Percentiles rank a stretch among this genome's conserved stretches.
phyloP scores from a whole-genome alignment of 352 stramenopile species.

The Aphanomyces euteiches region DNA sequence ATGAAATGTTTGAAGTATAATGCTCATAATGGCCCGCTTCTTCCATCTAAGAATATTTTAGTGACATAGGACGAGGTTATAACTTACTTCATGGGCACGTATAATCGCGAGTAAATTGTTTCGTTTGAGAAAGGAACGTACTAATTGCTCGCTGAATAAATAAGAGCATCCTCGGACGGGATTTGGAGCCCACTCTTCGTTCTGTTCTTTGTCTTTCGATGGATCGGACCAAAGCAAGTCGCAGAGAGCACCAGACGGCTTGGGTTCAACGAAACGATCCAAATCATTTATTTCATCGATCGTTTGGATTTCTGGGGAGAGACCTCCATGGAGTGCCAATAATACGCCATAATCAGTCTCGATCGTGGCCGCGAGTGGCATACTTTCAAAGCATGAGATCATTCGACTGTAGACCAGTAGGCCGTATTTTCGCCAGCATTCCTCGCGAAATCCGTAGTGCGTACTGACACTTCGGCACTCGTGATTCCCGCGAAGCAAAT shows the following conservation, averaged over 20 bases:
- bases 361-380: slow-evolving; percentile 64
- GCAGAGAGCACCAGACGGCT: slow-evolving; percentile 91
- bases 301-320: slow-evolving; percentile 64
- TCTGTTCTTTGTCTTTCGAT: slow-evolving; percentile 74
- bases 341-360: slow-evolving; percentile 60
- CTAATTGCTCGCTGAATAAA: slow-evolving; percentile 69
- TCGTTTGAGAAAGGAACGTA: slow-evolving; percentile 55
- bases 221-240: slow-evolving; percentile 99
- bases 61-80: neutral
- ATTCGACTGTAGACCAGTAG: slow-evolving; percentile 72
- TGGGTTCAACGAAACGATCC: slow-evolving; percentile 74
- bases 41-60: slow-evolving; percentile 41
- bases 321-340: slow-evolving; percentile 63
- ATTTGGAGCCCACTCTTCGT: slow-evolving; percentile 60
- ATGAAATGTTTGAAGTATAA: slow-evolving; percentile 35
- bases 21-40: slow-evolving; percentile 74
- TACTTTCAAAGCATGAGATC: slow-evolving; percentile 80
- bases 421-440: slow-evolving; percentile 89
- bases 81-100: slow-evolving; percentile 61
- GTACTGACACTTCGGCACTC: slow-evolving; percentile 98
- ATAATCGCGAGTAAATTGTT: slow-evolving; percentile 72
- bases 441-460: slow-evolving; percentile 99
- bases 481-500: slow-evolving; percentile 98
- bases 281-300: slow-evolving; percentile 78
- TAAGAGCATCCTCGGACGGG: slow-evolving; percentile 70